Evolutionary conservation across 2,329 filamentous ascomycete species (phyloP), one percentile per base, ranked within the genome.

Genomic region (Colletotrichum lini): DNA sequence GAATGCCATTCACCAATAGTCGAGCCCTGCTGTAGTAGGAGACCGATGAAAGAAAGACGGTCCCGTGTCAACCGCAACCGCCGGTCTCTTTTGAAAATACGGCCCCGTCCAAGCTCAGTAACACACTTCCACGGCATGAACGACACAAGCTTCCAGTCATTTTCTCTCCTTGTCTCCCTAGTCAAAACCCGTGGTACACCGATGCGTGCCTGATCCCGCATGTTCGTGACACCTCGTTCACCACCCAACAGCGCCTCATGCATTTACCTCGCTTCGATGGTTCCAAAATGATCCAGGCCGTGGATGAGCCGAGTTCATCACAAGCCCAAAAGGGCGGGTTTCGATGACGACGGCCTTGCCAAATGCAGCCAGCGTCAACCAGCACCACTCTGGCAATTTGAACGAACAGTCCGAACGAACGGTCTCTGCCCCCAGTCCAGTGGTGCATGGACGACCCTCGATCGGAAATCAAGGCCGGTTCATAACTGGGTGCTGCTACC

Each of bases 181-280:
- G 21, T 45, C 35, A 38, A 53, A 35, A 21, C 21, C 23, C 18
- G 18, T 16, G 35, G 52, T 59, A 30, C 8, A 23, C 54, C 60
- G 35, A 21, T 45, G 44, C 49, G 35, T 58, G 47, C 45, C 64
- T 18, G 44, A 54, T 42, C 9, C 54, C 18, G 21, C 23, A 60
- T 45, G 13, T 45, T 23, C 35, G 35, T 53, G 35, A 7, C 38
- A 40, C 35, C 45, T 16, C n/a, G 38, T 38, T 61, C 26, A 16
- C 47, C 45, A 42, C 42, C 40, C 42, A 23, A n/a, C 45, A 45
- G 26, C 49, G 26, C 42, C 44, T 60, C 10, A 26, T 12, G 23
- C 16, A 50, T 35, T 44, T 30, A 16, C 21, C 21, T 44, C 13
- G 21, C 35, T 44, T 54, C 49, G 47, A 53, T 21, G 35, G 49